Percentiles rank a stretch among this genome's conserved stretches.
These are phyloP conservation scores for Mycena kentingensis DNA, from an alignment of 768 basidiomycete species.

Conservation along the genomic window DNA sequence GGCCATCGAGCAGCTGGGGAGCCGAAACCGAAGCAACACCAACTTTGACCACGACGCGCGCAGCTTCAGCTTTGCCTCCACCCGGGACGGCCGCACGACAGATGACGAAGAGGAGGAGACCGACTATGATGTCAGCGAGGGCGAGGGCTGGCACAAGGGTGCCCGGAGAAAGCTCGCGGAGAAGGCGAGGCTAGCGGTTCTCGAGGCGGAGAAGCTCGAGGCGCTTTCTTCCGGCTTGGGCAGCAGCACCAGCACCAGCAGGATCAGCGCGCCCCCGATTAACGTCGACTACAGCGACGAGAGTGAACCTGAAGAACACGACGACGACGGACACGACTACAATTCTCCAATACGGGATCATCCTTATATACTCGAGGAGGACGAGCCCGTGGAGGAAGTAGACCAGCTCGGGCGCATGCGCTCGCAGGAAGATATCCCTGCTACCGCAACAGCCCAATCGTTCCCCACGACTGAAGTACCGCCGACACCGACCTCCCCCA, in stretches of 20 bases:
- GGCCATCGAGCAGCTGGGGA: constrained; percentile 84
- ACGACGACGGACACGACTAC: constrained; percentile 47
- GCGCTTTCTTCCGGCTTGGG: constrained; percentile 36
- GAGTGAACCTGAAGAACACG: constrained; percentile 68
- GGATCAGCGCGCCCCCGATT: constrained; percentile 59
- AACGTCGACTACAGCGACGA: constrained; percentile 79
- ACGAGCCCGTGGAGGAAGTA: constrained; percentile 48
- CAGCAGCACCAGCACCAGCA: constrained; percentile 20
- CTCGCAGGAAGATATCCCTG: constrained; percentile 29
- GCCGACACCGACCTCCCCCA: constrained; percentile 31
- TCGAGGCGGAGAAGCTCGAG: constrained; percentile 54
- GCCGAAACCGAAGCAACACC: constrained; percentile 35
- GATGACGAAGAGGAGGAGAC: constrained; percentile 59
- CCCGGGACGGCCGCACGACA: constrained; percentile 58
- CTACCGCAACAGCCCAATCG: constrained; percentile 36
- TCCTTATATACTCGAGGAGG: constrained; percentile 70
- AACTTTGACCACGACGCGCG: constrained; percentile 53
- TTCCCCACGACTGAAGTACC: constrained; percentile 18
- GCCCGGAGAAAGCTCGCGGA: constrained; percentile 69
- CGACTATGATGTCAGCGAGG: constrained; percentile 49
- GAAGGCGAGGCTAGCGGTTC: constrained; percentile 63
- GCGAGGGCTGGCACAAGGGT: constrained; percentile 65
- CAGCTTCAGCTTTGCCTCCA: constrained; percentile 80
- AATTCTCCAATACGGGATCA: constrained; percentile 48
- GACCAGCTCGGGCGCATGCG: constrained; percentile 27